A percentile compares a stretch with the other conserved stretches of the same genome.
These are phyloP conservation scores for Tremellales sp. DNA, from an alignment of 1,284 basidiomycete species.

Conservation along the genomic window DNA sequence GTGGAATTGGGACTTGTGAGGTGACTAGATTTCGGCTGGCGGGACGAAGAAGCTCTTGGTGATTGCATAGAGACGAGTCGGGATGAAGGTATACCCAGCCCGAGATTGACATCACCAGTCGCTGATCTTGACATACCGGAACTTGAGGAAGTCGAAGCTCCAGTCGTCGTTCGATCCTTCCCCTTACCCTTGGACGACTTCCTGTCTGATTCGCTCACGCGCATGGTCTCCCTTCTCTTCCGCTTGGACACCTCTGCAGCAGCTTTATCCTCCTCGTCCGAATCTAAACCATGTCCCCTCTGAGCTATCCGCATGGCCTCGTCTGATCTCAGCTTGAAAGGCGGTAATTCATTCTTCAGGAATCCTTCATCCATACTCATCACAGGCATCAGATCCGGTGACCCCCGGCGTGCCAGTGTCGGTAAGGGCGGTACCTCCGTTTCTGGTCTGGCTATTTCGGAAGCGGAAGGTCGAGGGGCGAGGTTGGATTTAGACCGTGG, in stretches of 20 bases:
- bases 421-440: background rate
- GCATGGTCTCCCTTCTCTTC: constrained; percentile 11
- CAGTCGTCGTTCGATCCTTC: background rate
- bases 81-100: background rate
- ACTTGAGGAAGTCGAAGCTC: background rate
- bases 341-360: constrained; percentile 36
- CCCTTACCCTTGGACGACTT: background rate
- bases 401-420: background rate
- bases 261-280: constrained; percentile 2
- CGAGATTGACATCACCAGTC: background rate
- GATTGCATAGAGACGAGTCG: background rate
- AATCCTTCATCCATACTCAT: constrained; percentile 18
- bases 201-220: background rate
- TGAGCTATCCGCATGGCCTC: constrained; percentile 30
- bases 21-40: background rate
- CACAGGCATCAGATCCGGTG: constrained; percentile 4
- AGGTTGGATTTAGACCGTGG: constrained; percentile 9
- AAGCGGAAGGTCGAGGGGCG: background rate
- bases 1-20: background rate
- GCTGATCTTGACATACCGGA: background rate
- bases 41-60: background rate
- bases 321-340: constrained; percentile 23
- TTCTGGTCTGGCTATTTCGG: background rate
- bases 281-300: constrained; percentile 18
- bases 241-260: background rate